phyloP scores from a whole-genome alignment of 192 early-diverging fungal species.

The Umbelopsis ramanniana region DNA sequence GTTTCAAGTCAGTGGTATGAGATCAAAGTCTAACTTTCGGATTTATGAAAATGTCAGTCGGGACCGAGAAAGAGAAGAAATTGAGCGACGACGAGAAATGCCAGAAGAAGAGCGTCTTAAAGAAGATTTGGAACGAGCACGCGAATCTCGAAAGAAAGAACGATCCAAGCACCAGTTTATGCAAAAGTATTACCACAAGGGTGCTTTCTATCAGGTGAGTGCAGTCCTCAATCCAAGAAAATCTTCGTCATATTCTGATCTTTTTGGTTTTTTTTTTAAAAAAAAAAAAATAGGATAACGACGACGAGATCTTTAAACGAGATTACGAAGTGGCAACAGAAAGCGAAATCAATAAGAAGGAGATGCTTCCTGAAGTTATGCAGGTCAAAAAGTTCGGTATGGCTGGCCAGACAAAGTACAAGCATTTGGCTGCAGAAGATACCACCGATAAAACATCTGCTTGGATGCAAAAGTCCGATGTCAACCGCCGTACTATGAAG shows the following conservation, averaged over 20 bases:
- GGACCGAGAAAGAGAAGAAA: conserved; percentile 77
- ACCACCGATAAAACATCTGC: conserved; percentile 54
- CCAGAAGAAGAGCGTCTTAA: conserved; percentile 80
- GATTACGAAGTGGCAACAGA: conserved; percentile 76
- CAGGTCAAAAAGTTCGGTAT: conserved; percentile 91
- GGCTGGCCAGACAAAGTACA: conserved; percentile 87
- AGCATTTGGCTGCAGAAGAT: conserved; percentile 84
- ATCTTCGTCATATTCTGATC: no score
- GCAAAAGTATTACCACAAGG: conserved; percentile 89
- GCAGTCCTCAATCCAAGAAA: no score
- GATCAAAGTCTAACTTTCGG: no score
- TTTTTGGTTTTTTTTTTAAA: no score
- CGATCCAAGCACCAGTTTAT: conserved; percentile 60
- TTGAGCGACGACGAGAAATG: conserved; percentile 79
- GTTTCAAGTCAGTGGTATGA: background rate
- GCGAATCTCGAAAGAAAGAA: conserved; percentile 64
- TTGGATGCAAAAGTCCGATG: conserved; percentile 43
- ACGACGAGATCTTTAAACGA: conserved; percentile 61
- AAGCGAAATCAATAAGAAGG: conserved; percentile 64
- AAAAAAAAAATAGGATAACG: conserved; percentile 55
- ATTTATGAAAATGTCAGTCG: conserved; percentile 36
- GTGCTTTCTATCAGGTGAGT: conserved; percentile 79
- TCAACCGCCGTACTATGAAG: conserved; percentile 49
- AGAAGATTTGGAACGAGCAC: conserved; percentile 70
- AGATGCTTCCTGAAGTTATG: conserved; percentile 83